These are phyloP conservation scores for Citrullus colocynthis DNA, from an alignment of 306 rosid genomes.

Conservation along the genomic window DNA sequence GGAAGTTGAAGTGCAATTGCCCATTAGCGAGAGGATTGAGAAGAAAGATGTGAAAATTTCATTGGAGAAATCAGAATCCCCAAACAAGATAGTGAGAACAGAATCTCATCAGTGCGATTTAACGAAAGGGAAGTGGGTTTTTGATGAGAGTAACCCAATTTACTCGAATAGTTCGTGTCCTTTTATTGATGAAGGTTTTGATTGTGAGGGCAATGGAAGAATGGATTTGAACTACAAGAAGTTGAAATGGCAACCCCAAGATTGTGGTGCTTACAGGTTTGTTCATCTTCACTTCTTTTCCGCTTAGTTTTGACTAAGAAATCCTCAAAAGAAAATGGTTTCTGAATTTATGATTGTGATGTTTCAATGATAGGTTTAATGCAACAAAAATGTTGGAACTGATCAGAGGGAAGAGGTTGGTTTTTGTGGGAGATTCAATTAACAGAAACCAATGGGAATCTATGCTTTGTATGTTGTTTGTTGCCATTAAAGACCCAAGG, in stretches of 20 bases:
- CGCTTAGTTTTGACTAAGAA: background rate
- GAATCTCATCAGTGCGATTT: conserved; percentile 45
- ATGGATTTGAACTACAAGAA: conserved; percentile 49
- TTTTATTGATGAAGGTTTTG: conserved; percentile 84
- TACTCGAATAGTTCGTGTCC: conserved; percentile 58
- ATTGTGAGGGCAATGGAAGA: conserved; percentile 84
- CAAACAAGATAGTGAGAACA: conserved; percentile 17
- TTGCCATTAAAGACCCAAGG: conserved; percentile 59
- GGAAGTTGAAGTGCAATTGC: background rate
- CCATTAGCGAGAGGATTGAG: conserved; percentile 3
- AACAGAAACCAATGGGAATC: conserved; percentile 98
- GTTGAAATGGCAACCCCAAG: conserved; percentile 80
- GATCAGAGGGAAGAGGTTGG: conserved; percentile 82
- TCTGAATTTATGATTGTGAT: conserved; percentile 4
- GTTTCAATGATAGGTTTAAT: conserved; percentile 42
- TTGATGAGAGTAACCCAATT: conserved; percentile 59
- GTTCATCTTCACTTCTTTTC: background rate
- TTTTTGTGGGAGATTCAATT: conserved; percentile 92
- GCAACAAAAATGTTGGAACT: conserved; percentile 80
- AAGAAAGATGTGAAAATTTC: conserved; percentile 10
- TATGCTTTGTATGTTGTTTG: conserved; percentile 67
- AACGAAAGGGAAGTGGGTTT: conserved; percentile 67
- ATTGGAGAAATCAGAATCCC: conserved; percentile 10
- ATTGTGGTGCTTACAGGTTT: conserved; percentile 60
- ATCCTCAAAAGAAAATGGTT: background rate